Evolutionary conservation across 768 basidiomycete species (phyloP).

Genomic region (Suillus spraguei): DNA sequence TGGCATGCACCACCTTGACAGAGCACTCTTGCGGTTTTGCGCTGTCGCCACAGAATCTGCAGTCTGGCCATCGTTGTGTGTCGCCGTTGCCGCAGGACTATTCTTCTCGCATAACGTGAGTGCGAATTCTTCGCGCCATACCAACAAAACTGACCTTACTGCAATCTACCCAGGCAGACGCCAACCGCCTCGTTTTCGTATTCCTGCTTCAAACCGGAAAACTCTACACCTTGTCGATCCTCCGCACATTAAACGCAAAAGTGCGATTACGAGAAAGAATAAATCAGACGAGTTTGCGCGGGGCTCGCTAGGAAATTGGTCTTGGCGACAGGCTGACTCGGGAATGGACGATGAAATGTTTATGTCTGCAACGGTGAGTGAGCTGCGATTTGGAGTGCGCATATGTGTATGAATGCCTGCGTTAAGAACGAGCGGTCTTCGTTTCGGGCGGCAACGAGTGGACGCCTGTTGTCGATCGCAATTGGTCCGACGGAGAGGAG

Average conservation of each 20-base stretch:
- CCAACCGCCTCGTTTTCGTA: conserved; percentile 46
- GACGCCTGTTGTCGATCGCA: not conserved
- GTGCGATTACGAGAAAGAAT: conserved; percentile 32
- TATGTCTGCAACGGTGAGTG: not conserved
- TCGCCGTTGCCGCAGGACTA: conserved; percentile 33
- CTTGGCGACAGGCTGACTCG: conserved; percentile 29
- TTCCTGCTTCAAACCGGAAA: conserved; percentile 55
- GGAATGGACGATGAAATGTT: not conserved
- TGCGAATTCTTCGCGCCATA: conserved; percentile 2
- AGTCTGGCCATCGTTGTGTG: conserved; percentile 35
- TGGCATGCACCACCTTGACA: conserved; percentile 38
- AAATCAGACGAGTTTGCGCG: conserved; percentile 44
- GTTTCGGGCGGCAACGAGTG: not conserved
- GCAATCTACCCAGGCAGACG: conserved; percentile 19
- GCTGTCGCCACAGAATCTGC: conserved; percentile 41
- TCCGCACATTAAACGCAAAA: conserved; percentile 34
- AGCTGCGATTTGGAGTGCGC: not conserved
- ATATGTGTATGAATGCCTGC: not conserved
- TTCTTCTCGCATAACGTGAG: conserved; percentile 37
- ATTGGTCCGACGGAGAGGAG: not conserved
- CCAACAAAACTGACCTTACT: not conserved
- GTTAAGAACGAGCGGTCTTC: not conserved
- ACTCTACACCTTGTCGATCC: conserved; percentile 37
- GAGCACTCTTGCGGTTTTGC: conserved; percentile 41
- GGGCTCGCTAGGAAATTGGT: conserved; percentile 41